A percentile compares a stretch with the other conserved stretches of the same genome.
Conservation (phyloP, 1,139 yeast species). For the Candida buenavistaensis region DNA sequence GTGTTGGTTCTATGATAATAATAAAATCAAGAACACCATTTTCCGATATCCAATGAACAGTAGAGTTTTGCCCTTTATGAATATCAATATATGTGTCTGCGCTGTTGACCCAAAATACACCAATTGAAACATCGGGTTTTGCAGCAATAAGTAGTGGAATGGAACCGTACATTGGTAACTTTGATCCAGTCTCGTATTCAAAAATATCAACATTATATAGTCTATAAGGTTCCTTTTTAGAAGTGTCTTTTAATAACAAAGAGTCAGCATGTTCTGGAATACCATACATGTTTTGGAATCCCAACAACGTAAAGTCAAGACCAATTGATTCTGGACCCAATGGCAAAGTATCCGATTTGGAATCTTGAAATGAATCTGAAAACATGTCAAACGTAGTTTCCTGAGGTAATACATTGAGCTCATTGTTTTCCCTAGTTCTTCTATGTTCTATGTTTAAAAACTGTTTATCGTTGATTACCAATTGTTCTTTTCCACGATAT, state of each 20-base stretch:
- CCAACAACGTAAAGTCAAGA: constrained; percentile 66
- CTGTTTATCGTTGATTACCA: constrained; percentile 66
- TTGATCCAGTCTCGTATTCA: constrained; percentile 81
- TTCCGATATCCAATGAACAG: constrained; percentile 93
- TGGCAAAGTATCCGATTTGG: constrained; percentile 59
- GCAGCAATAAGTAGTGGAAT: constrained; percentile 84
- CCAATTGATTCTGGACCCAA: constrained; percentile 93
- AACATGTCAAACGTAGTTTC: constrained; percentile 62
- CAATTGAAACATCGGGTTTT: constrained; percentile 59
- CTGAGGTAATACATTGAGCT: constrained; percentile 46
- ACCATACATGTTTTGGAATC: constrained; percentile 72
- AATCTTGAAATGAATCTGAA: constrained; percentile 60
- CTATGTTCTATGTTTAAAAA: constrained; percentile 80
- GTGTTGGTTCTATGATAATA: constrained; percentile 62
- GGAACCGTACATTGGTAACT: constrained; percentile 91
- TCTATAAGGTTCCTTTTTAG: constrained; percentile 68
- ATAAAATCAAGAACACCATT: constrained; percentile 79
- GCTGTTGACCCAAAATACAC: constrained; percentile 87
- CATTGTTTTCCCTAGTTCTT: constrained; percentile 44
- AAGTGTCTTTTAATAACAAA: constrained; percentile 69
- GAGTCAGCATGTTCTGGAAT: constrained; percentile 95
- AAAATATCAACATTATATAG: constrained; percentile 91
- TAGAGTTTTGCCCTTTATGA: constrained; percentile 34
- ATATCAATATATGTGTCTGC: constrained; percentile 93
- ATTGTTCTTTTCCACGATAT: constrained; percentile 43